phyloP scores from a whole-genome alignment of 1,139 yeast genomes.

The Fermentozyma sake region DNA sequence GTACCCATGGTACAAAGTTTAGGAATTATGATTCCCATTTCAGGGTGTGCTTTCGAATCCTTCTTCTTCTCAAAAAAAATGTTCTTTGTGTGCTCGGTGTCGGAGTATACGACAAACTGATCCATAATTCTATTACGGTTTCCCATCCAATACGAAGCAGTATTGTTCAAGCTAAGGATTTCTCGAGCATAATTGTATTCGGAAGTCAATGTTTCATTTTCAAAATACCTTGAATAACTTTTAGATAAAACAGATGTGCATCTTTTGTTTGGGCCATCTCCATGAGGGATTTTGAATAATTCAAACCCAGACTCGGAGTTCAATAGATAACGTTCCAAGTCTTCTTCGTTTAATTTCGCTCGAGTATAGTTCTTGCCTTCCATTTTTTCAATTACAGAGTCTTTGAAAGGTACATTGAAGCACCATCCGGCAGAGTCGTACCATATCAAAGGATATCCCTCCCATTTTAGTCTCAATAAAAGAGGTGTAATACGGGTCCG shows the following conservation, averaged over 20 bases:
- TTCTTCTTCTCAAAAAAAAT: slow-evolving; percentile 22
- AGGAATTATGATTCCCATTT: slow-evolving; percentile 78
- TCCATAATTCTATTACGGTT: slow-evolving; percentile 76
- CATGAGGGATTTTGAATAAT: slow-evolving; percentile 81
- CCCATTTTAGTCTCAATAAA: slow-evolving; percentile 78
- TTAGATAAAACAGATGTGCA: slow-evolving; percentile 82
- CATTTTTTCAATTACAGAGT: slow-evolving; percentile 34
- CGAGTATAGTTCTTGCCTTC: slow-evolving; percentile 49
- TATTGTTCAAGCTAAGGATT: slow-evolving; percentile 70
- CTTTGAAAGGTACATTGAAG: slow-evolving; percentile 53
- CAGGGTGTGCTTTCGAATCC: slow-evolving; percentile 20
- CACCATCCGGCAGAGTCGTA: slow-evolving; percentile 83
- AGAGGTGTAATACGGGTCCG: slow-evolving; percentile 76
- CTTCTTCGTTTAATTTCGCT: slow-evolving; percentile 13
- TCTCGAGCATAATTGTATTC: slow-evolving; percentile 69
- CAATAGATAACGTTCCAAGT: slow-evolving; percentile 17
- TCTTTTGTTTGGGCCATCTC: slow-evolving; percentile 72
- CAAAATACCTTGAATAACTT: slow-evolving; percentile 66
- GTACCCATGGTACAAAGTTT: slow-evolving; percentile 92
- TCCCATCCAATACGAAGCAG: slow-evolving; percentile 92
- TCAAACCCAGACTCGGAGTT: slow-evolving; percentile 23
- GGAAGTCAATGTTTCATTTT: slow-evolving; percentile 67
- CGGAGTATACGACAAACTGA: slow-evolving; percentile 74
- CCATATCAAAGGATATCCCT: slow-evolving; percentile 79
- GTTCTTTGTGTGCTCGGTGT: slow-evolving; percentile 17